Evolutionary conservation across 306 rosid species (phyloP).

Genomic region (Luffa aegyptiaca): DNA sequence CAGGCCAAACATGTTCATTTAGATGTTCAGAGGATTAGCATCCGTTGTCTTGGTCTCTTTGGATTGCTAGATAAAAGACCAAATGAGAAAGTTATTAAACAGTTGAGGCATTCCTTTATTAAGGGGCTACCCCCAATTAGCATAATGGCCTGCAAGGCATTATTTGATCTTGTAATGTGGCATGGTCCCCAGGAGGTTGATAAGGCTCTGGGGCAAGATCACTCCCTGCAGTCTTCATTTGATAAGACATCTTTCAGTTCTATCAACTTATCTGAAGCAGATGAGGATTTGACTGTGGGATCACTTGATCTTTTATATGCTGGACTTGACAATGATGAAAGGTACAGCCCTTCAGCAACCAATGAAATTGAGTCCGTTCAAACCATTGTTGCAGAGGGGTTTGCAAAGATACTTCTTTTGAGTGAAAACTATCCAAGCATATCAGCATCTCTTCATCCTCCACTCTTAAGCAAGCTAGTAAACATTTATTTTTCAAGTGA

Average conservation of each 20-base stretch:
- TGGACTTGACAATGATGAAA: conserved; percentile 48
- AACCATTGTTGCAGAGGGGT: conserved; percentile 82
- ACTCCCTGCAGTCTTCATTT: conserved; percentile 22
- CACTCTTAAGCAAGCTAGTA: conserved; percentile 62
- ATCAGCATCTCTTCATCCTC: conserved; percentile 55
- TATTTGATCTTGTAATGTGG: conserved; percentile 82
- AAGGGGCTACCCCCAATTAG: conserved; percentile 60
- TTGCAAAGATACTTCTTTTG: conserved; percentile 85
- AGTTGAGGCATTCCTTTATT: conserved; percentile 51
- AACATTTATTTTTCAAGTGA: conserved; percentile 50
- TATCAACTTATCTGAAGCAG: conserved; percentile 43
- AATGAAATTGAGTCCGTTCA: conserved; percentile 62
- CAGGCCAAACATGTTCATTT: conserved; percentile 83
- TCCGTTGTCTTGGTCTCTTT: conserved; percentile 86
- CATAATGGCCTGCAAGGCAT: conserved; percentile 65
- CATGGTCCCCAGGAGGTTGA: conserved; percentile 84
- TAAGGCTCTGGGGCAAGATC: conserved; percentile 27
- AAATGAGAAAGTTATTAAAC: conserved; percentile 59
- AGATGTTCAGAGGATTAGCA: conserved; percentile 79
- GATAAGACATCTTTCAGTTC: conserved; percentile 40
- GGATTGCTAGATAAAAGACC: conserved; percentile 85
- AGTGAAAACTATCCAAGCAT: conserved; percentile 64
- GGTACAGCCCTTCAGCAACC: conserved; percentile 38
- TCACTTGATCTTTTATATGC: conserved; percentile 68
- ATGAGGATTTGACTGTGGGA: conserved; percentile 26